phyloP scores from a whole-genome alignment of 495 filamentous ascomycete genomes.

The Copromyces sp. region DNA sequence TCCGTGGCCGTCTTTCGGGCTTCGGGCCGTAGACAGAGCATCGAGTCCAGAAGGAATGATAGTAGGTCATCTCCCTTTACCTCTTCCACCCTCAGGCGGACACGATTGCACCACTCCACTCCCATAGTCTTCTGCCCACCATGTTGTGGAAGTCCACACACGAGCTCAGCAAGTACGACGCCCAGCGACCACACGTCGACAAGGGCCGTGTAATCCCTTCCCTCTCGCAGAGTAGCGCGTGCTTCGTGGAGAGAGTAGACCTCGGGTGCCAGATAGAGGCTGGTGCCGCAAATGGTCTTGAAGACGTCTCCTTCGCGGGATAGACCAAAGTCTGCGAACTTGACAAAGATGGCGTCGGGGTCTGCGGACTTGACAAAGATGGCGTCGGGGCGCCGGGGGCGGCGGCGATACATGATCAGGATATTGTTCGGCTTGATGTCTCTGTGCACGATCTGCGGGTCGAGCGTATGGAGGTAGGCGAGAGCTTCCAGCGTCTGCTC shows the following conservation, averaged over 20 bases:
- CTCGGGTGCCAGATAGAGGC: background rate
- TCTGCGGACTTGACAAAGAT: no score
- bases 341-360: background rate
- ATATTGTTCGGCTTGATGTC: conserved; percentile 8
- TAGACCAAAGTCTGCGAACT: conserved; percentile 5
- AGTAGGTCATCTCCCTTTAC: background rate
- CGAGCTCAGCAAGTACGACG: background rate
- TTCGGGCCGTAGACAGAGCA: background rate
- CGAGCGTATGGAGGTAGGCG: conserved; percentile 3
- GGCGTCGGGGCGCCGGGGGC: no score
- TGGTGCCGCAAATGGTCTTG: conserved; percentile 1
- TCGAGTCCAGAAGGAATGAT: background rate
- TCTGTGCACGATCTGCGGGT: conserved; percentile 7
- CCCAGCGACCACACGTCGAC: background rate
- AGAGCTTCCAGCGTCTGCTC: background rate
- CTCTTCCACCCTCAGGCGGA: background rate
- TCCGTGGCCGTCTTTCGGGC: no score
- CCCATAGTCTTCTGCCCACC: no score
- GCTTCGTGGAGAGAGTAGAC: background rate
- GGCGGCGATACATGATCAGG: background rate
- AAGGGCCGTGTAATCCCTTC: background rate
- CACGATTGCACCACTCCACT: background rate
- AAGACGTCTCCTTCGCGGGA: background rate
- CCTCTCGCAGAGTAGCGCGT: no score
- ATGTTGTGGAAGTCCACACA: background rate